Conservation (phyloP, 257 asterid species). For the Petunia axillaris region DNA sequence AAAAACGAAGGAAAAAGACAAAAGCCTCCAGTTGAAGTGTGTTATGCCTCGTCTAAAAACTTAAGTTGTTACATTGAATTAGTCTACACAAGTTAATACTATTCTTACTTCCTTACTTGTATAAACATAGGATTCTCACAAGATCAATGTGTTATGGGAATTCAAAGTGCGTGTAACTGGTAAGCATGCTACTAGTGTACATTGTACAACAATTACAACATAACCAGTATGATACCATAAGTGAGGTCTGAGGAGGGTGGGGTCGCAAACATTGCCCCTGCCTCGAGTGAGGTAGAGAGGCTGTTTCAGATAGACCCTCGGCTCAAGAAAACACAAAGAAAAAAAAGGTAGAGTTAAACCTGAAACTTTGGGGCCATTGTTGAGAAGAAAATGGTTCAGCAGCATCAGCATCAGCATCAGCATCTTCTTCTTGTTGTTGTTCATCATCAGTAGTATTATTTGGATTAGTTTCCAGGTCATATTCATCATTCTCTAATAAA, state of each 20-base stretch:
- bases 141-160: background rate
- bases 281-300: background rate
- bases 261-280: no score
- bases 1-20: no score
- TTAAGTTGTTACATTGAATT: no score
- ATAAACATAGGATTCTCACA: background rate
- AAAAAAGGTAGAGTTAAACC: constrained; percentile 38
- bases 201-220: background rate
- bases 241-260: no score
- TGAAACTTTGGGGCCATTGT: constrained; percentile 96
- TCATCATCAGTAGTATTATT: constrained; percentile 3
- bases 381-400: constrained; percentile 52
- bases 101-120: background rate
- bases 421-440: constrained; percentile 38
- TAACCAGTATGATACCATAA: no score
- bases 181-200: no score
- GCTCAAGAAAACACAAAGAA: background rate
- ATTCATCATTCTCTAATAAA: constrained; percentile 50
- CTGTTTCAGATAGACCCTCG: background rate
- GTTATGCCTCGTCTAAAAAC: no score
- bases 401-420: constrained; percentile 28
- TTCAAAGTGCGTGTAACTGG: background rate
- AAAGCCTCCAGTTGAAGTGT: no score
- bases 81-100: background rate
- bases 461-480: constrained; percentile 36